Conservation (phyloP, 768 basidiomycete genomes). For the Phanerochaete carnosa region DNA sequence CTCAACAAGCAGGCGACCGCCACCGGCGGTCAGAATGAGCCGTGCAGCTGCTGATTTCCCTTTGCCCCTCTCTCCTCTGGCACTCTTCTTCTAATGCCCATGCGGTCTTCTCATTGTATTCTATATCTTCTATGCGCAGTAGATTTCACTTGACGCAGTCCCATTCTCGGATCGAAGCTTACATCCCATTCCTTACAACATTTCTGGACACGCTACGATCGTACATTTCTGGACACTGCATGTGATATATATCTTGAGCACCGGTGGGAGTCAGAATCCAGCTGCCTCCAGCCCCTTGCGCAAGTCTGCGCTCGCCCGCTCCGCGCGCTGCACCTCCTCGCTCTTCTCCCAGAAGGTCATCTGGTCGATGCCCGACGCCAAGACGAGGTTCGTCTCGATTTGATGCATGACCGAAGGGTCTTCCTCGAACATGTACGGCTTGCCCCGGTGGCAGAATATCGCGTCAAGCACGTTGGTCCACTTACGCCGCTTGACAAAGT, state of each 20-base stretch:
- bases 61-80: conserved; percentile 12
- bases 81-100: conserved; percentile 15
- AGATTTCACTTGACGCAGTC: conserved; percentile 12
- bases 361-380: conserved; percentile 40
- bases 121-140: conserved; percentile 25
- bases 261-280: conserved; percentile 45
- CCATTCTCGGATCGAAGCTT: not conserved
- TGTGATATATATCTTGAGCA: not conserved
- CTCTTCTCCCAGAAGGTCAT: conserved; percentile 57
- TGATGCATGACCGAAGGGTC: conserved; percentile 44
- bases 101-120: conserved; percentile 39
- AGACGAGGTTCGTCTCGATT: conserved; percentile 42
- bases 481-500: conserved; percentile 52
- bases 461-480: conserved; percentile 52
- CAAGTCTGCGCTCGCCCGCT: conserved; percentile 61
- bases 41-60: conserved; percentile 68
- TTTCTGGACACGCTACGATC: not conserved
- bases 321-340: conserved; percentile 55
- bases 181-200: not conserved
- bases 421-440: conserved; percentile 45
- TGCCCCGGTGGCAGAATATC: conserved; percentile 56
- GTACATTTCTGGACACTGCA: not conserved
- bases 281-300: conserved; percentile 65
- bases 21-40: conserved; percentile 53
- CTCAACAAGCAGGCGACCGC: conserved; percentile 66